Evolutionary conservation across 257 asterid genomes (phyloP), one percentile per base, ranked within the genome.

Genomic region (Schizonepeta tenuifolia): DNA sequence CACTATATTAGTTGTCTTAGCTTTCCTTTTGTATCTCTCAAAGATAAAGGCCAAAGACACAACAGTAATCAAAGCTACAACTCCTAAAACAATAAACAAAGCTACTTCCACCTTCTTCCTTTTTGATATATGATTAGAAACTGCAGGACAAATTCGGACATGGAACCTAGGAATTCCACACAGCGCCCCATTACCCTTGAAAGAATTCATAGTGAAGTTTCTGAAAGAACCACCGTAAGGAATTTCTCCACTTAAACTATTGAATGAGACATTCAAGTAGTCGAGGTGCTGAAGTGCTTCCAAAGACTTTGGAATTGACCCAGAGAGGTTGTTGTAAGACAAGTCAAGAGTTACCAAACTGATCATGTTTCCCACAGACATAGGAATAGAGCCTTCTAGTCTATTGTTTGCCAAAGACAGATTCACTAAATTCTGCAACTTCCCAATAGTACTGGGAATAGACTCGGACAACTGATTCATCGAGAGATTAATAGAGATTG

Each of bases 191-290:
- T 65, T 68, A 3, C 51, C 73, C 51, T 22, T 59, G 12, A 74
- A 81, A 17, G 57, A 51, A 9, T 51, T 28, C 13, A 8, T 8
- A 7, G 24, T 50, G 18, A 50, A 50, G 56, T 78, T 78, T 18
- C 8, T 15, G 28, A 81, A 81, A n/a, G 83, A 69, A 61, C 83
- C 86, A 14, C 59, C 66, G 0, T 41, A 7, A 8, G 79, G 83
- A 40, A 80, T 76, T 44, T 76, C 81, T 12, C 81, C 84, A 18
- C 43, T 50, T 21, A 80, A 12, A n/a, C 36, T 28, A 72, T 80
- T 80, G 77, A 67, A 76, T 12, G 84, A 80, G 21, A 76, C 78
- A 68, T 80, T 72, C 7, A 76, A 76, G 26, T 15, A n/a, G 2
- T 14, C 8, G 20, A 80, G 84, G 7, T 53, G 0, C 9, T 13